These are phyloP conservation scores for Aureobasidium sp. DNA, from an alignment of 2,329 filamentous ascomycete species.

Conservation along the genomic window DNA sequence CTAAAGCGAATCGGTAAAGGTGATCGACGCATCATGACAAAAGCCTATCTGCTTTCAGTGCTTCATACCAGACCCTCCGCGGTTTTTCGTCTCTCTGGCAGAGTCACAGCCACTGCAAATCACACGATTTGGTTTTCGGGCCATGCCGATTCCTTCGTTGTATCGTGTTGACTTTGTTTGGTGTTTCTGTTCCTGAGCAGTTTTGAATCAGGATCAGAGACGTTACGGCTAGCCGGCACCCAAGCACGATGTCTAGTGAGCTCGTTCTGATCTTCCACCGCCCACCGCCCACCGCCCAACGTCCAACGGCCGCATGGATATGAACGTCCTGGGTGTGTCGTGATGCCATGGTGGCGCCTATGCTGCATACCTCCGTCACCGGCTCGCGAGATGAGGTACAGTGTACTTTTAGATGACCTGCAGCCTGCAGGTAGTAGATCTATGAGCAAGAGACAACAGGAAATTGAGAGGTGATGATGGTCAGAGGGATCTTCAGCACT, in stretches of 20 bases:
- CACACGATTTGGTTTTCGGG: background rate
- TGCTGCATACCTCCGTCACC: constrained; percentile 1
- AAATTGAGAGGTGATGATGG: background rate
- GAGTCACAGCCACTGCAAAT: background rate
- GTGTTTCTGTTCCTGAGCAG: constrained; percentile 4
- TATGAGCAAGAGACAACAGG: background rate
- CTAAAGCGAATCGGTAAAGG: background rate
- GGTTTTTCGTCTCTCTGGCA: background rate
- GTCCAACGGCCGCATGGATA: background rate
- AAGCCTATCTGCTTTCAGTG: background rate
- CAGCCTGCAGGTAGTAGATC: background rate
- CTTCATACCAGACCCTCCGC: constrained; percentile 7
- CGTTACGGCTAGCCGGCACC: constrained; percentile 9
- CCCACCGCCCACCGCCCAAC: background rate
- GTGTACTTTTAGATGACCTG: constrained; percentile 4
- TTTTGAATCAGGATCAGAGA: background rate
- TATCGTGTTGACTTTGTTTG: background rate
- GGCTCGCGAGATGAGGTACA: constrained; percentile 7
- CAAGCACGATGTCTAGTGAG: background rate
- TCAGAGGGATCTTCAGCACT: background rate
- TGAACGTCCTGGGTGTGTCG: background rate
- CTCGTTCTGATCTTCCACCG: background rate
- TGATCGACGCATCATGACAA: constrained; percentile 11
- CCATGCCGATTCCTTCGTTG: background rate
- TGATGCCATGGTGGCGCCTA: background rate